Percentiles rank a stretch among this genome's conserved stretches.
phyloP scores from a whole-genome alignment of 208 protist genomes.

The Naegleria gruberi region DNA sequence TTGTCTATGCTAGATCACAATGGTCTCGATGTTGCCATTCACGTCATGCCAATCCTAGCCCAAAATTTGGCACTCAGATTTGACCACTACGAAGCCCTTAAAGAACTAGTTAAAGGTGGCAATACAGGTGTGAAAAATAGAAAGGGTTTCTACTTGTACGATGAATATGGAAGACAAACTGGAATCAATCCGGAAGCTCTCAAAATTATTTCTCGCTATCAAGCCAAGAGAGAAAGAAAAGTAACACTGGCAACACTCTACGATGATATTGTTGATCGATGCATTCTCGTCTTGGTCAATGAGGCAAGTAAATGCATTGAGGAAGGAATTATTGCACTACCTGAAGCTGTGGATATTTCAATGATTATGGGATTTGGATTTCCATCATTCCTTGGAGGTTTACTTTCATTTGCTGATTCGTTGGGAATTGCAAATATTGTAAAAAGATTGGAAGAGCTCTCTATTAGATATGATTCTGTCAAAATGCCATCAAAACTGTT shows the following conservation, averaged over 20 bases:
- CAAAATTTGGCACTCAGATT: background rate
- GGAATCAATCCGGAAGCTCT: background rate
- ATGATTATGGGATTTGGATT: conserved; percentile 73
- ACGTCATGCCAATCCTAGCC: conserved; percentile 28
- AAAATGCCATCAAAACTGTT: conserved; percentile 55
- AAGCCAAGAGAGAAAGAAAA: background rate
- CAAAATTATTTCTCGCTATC: background rate
- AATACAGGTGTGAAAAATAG: background rate
- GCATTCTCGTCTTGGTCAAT: conserved; percentile 67
- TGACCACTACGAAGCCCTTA: background rate
- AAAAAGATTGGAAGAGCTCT: conserved; percentile 53
- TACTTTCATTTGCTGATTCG: conserved; percentile 61
- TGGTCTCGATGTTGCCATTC: conserved; percentile 70
- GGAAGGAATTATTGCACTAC: conserved; percentile 52
- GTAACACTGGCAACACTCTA: background rate
- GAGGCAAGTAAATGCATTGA: conserved; percentile 59
- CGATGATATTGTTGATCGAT: conserved; percentile 63
- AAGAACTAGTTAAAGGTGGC: background rate
- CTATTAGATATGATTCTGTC: conserved; percentile 44
- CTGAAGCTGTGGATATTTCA: conserved; percentile 66
- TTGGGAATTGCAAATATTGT: conserved; percentile 53
- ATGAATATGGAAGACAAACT: background rate
- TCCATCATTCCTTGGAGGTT: conserved; percentile 59
- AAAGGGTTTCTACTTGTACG: background rate
- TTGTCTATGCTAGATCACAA: conserved; percentile 76